These are phyloP conservation scores for Atkinsonella hypoxylon DNA, from an alignment of 2,329 filamentous ascomycete genomes.

Conservation along the genomic window DNA sequence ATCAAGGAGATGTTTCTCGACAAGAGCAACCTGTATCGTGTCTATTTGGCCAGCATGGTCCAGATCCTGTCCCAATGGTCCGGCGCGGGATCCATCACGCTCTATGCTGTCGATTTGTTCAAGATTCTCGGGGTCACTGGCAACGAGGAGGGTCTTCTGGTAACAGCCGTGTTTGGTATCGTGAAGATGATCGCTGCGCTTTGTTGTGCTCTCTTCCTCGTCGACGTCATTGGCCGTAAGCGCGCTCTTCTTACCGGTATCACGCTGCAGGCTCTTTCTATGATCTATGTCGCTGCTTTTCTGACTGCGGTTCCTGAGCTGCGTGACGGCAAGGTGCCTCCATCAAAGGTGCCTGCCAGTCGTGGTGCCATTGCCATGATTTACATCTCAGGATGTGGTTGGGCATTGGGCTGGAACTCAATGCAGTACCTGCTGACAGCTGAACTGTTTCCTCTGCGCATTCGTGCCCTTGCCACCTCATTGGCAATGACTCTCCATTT, in stretches of 20 bases:
- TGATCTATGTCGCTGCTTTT: conserved; percentile 52
- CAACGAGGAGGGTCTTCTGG: conserved; percentile 55
- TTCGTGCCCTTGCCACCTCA: conserved; percentile 58
- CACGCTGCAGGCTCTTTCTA: conserved; percentile 44
- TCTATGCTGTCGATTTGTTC: conserved; percentile 67
- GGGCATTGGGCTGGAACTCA: conserved; percentile 62
- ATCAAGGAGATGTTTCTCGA: conserved; percentile 57
- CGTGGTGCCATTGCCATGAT: conserved; percentile 63
- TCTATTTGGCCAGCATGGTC: conserved; percentile 55
- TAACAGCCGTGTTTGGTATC: conserved; percentile 65
- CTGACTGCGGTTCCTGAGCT: conserved; percentile 50
- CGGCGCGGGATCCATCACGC: conserved; percentile 60
- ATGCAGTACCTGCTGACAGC: conserved; percentile 72
- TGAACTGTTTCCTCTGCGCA: conserved; percentile 64
- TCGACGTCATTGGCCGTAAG: conserved; percentile 69
- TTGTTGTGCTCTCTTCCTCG: conserved; percentile 63
- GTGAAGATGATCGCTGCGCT: conserved; percentile 59
- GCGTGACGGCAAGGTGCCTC: conserved; percentile 35
- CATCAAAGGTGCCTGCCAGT: conserved; percentile 40
- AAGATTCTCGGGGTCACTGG: conserved; percentile 58
- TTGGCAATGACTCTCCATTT: conserved; percentile 72
- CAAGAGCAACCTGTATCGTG: conserved; percentile 58
- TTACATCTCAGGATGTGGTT: conserved; percentile 56
- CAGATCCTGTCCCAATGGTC: conserved; percentile 67
- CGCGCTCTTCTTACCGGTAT: conserved; percentile 50